phyloP scores from a whole-genome alignment of 83 land plant species.

The Picea mariana region DNA sequence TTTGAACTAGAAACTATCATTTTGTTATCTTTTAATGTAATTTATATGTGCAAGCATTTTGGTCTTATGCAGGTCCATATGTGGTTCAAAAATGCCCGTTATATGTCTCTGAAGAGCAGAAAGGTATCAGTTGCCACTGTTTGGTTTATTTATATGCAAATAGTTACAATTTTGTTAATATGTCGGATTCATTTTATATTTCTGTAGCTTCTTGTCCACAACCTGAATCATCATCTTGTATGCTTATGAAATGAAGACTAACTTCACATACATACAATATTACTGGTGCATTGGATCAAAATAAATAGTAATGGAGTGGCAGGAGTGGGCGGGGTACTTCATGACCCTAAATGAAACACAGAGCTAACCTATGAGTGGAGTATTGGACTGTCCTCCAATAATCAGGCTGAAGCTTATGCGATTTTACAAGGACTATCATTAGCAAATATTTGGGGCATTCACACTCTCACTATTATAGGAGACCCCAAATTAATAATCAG shows the following conservation, averaged over 20 bases:
- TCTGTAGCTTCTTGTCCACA: background rate
- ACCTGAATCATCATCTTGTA: background rate
- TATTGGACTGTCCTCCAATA: too few relatives aligned
- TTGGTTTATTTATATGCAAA: background rate
- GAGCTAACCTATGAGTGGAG: too few relatives aligned
- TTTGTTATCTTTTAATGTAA: background rate
- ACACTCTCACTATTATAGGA: too few relatives aligned
- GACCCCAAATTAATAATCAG: too few relatives aligned
- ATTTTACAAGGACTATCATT: too few relatives aligned
- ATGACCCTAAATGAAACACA: too few relatives aligned
- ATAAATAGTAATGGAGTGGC: too few relatives aligned
- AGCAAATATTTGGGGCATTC: too few relatives aligned
- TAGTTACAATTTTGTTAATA: background rate
- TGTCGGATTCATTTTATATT: background rate
- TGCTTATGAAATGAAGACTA: background rate
- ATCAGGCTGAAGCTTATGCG: too few relatives aligned
- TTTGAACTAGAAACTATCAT: background rate
- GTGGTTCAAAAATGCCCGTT: slow-evolving; percentile 79
- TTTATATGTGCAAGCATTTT: background rate
- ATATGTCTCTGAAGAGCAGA: slow-evolving; percentile 56
- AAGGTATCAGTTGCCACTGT: slow-evolving; percentile 29
- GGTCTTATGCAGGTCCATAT: slow-evolving; percentile 47
- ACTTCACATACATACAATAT: background rate
- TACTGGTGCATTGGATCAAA: background rate
- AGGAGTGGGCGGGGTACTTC: too few relatives aligned